Evolutionary conservation across 148 eudicot species (phyloP).

Genomic region (Diospyros kaki): DNA sequence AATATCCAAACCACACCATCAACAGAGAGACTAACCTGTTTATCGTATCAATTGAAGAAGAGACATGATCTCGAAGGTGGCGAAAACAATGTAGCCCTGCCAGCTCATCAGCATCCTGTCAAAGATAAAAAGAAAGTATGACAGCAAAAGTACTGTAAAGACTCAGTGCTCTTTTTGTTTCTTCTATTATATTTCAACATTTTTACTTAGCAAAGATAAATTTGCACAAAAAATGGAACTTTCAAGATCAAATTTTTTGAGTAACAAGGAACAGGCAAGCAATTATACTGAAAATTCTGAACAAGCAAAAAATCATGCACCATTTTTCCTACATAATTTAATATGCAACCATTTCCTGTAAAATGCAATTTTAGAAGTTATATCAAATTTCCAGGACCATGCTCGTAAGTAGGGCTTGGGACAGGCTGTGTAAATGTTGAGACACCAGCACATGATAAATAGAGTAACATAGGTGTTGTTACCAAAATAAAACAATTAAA

Average conservation of each 20-base stretch:
- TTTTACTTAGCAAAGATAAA: not conserved
- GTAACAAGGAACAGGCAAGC: too few relatives aligned
- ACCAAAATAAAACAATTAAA: too few relatives aligned
- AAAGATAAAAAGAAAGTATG: not conserved
- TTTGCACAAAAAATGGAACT: too few relatives aligned
- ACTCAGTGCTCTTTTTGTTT: not conserved
- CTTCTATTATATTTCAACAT: not conserved
- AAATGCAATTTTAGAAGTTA: too few relatives aligned
- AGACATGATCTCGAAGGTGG: conserved; percentile 83
- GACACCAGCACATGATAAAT: not conserved
- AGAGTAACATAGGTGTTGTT: not conserved
- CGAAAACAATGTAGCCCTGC: conserved; percentile 97
- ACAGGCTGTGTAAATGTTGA: not conserved
- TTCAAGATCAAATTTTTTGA: too few relatives aligned
- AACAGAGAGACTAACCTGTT: conserved; percentile 65
- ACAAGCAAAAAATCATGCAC: too few relatives aligned
- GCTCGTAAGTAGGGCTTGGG: too few relatives aligned
- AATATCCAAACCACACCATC: not conserved
- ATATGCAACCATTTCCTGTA: too few relatives aligned
- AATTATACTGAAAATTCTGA: too few relatives aligned
- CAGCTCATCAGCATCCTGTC: conserved; percentile 85
- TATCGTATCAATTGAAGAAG: conserved; percentile 68
- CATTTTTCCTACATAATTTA: too few relatives aligned
- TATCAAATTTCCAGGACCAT: too few relatives aligned
- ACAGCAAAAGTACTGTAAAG: not conserved